A percentile compares a stretch with the other conserved stretches of the same genome.
phyloP scores from a whole-genome alignment of 2,329 filamentous ascomycete genomes.

The Botrytis deweyae region DNA sequence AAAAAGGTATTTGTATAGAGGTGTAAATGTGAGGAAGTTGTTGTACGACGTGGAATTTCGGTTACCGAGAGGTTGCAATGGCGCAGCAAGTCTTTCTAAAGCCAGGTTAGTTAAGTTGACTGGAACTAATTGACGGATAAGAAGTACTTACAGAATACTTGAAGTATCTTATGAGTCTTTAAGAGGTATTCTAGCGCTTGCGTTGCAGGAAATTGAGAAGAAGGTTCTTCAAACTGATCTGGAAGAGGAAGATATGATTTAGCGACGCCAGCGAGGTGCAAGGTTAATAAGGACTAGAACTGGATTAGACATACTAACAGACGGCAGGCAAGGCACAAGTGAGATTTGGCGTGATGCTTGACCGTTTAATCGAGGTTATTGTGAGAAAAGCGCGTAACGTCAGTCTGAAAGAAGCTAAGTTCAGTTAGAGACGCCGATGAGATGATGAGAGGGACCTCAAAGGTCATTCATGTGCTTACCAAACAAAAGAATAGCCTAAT shows the following conservation, averaged over 20 bases:
- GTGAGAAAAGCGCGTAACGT: too few species aligned
- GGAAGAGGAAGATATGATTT: not conserved
- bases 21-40: not conserved
- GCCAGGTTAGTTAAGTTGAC: not conserved
- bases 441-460: not conserved
- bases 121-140: not conserved
- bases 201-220: not conserved
- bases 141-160: not conserved
- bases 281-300: not conserved
- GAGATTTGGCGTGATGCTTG: not conserved
- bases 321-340: rapidly evolving
- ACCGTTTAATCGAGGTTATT: too few species aligned
- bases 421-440: not conserved
- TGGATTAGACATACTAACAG: not conserved
- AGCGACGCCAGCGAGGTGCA: not conserved
- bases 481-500: not conserved
- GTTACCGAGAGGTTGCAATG: not conserved
- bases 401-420: not conserved
- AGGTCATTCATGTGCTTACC: not conserved
- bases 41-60: not conserved
- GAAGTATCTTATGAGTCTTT: not conserved
- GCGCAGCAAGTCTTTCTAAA: not conserved
- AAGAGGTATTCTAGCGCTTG: not conserved
- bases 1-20: not conserved
- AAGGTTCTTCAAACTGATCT: not conserved